A percentile compares a stretch with the other conserved stretches of the same genome.
phyloP scores from a whole-genome alignment of 352 stramenopile genomes.

The Phytophthora sansomeana region DNA sequence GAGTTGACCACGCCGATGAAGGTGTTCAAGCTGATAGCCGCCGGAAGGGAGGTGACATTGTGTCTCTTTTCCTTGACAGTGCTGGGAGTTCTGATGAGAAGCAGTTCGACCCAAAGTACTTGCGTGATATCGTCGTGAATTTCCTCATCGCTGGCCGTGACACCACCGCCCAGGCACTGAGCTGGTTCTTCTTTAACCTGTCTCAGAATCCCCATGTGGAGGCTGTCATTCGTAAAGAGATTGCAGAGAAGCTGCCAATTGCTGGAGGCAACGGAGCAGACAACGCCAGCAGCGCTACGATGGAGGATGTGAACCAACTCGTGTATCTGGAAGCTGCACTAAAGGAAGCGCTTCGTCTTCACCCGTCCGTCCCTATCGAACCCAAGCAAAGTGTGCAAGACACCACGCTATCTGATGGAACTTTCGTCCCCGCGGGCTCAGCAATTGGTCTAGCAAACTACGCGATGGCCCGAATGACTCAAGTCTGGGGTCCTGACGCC shows the following conservation, averaged over 20 bases:
- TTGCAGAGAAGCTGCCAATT: constrained; percentile 33
- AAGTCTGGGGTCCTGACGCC: constrained; percentile 65
- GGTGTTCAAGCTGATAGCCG: neutral
- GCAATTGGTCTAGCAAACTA: constrained; percentile 51
- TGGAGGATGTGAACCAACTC: constrained; percentile 45
- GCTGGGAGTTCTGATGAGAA: constrained; percentile 20
- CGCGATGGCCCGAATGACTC: constrained; percentile 49
- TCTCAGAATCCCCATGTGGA: constrained; percentile 53
- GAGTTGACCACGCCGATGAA: constrained; percentile 1
- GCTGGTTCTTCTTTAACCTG: constrained; percentile 77
- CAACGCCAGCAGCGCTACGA: constrained; percentile 1
- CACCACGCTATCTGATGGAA: constrained; percentile 67
- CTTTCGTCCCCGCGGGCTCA: constrained; percentile 42
- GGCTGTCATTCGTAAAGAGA: constrained; percentile 49
- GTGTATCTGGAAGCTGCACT: constrained; percentile 60
- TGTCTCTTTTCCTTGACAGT: constrained; percentile 41
- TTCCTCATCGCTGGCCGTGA: constrained; percentile 84
- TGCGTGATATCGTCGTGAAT: constrained; percentile 84
- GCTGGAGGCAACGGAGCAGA: neutral
- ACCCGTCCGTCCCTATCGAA: constrained; percentile 58
- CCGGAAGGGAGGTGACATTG: constrained; percentile 15
- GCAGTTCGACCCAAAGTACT: constrained; percentile 39
- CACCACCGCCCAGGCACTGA: constrained; percentile 74
- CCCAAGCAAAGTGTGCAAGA: constrained; percentile 46
- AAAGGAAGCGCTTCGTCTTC: constrained; percentile 64